Conservation (phyloP, 1,139 yeast genomes). For the Hansenula sp. region DNA sequence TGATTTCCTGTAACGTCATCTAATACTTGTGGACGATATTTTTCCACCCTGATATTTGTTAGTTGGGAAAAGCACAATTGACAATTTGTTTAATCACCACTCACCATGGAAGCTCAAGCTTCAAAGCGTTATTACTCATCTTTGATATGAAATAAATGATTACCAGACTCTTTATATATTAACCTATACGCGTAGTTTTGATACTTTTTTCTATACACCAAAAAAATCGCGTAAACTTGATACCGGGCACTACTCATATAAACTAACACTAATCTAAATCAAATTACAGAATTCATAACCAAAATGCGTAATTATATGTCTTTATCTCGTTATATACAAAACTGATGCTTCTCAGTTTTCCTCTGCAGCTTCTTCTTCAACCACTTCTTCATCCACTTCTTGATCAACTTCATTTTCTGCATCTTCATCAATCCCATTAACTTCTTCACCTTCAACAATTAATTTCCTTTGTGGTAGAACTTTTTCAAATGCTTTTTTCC, state of each 20-base stretch:
- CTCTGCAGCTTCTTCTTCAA: constrained; percentile 11
- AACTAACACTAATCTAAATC: too few species aligned
- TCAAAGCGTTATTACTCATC: constrained; percentile 13
- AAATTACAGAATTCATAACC: too few species aligned
- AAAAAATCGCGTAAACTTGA: too few species aligned
- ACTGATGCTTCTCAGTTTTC: background rate
- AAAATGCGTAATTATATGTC: too few species aligned
- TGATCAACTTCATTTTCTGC: constrained; percentile 6
- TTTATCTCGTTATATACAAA: too few species aligned
- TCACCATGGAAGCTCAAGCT: constrained; percentile 31
- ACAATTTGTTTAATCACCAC: too few species aligned
- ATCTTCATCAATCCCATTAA: constrained; percentile 8
- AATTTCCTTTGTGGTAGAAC: constrained; percentile 82
- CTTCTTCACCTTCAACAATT: constrained; percentile 16
- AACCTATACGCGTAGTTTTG: too few species aligned
- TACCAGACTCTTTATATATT: too few species aligned
- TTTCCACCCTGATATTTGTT: constrained; percentile 66
- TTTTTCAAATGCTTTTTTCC: constrained; percentile 82
- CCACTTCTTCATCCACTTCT: constrained; percentile 25
- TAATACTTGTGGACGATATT: constrained; percentile 77
- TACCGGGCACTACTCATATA: too few species aligned
- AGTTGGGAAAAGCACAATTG: too few species aligned
- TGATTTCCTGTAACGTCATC: constrained; percentile 90
- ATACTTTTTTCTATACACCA: too few species aligned
- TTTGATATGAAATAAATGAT: background rate